Percentiles rank a stretch among this genome's conserved stretches.
Conservation (phyloP, 2,329 filamentous ascomycete genomes). For the Sclerotiophoma versabilis region DNA sequence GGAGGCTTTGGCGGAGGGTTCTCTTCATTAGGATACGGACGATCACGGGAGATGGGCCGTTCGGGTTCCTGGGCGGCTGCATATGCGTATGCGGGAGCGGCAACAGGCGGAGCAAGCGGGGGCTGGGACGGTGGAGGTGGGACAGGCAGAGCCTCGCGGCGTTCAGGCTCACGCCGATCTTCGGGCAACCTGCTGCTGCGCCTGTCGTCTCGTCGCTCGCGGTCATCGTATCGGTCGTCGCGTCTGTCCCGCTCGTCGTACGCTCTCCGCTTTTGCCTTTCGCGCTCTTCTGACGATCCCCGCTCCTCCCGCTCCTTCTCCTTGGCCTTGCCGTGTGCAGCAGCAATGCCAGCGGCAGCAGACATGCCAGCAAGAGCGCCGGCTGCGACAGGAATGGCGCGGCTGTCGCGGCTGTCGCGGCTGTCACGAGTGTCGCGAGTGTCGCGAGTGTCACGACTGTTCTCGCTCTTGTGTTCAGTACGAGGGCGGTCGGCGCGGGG, state of each 20-base stretch:
- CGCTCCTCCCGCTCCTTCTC: constrained; percentile 36
- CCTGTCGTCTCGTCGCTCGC: constrained; percentile 37
- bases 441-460: constrained; percentile 29
- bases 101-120: constrained; percentile 17
- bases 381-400: constrained; percentile 34
- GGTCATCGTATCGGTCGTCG: constrained; percentile 39
- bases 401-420: constrained; percentile 28
- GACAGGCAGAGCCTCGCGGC: constrained; percentile 26
- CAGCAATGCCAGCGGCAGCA: constrained; percentile 38
- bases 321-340: constrained; percentile 39
- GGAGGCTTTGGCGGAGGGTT: constrained; percentile 32
- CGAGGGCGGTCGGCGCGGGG: constrained; percentile 28
- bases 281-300: constrained; percentile 20
- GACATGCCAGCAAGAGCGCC: constrained; percentile 37
- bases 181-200: constrained; percentile 30
- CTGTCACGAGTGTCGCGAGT: constrained; percentile 29
- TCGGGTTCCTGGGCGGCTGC: constrained; percentile 18
- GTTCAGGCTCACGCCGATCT: constrained; percentile 27
- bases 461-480: constrained; percentile 35
- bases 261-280: constrained; percentile 42
- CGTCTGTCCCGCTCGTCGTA: constrained; percentile 44
- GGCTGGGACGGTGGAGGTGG: constrained; percentile 20
- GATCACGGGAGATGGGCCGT: constrained; percentile 38
- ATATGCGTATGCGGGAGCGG: constrained; percentile 23
- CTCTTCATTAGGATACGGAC: constrained; percentile 43